These are phyloP conservation scores for Trametes elegans DNA, from an alignment of 768 basidiomycete species.

Conservation along the genomic window DNA sequence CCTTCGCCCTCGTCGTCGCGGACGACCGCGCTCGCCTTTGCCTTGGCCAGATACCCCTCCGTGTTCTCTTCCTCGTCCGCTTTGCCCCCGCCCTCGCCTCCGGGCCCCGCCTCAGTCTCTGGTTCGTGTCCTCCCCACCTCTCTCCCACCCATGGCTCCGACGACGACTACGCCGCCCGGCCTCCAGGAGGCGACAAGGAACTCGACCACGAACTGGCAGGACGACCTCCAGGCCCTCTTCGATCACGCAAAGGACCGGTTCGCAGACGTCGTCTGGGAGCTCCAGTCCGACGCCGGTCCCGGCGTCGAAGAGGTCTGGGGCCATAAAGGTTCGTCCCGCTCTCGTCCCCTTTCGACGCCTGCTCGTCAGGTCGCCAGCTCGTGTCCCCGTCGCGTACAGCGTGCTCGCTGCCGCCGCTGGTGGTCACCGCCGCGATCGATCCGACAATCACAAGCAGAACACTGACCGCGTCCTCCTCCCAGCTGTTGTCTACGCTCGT, in stretches of 20 bases:
- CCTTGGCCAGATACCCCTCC: conserved; percentile 2
- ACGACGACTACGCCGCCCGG: conserved; percentile 41
- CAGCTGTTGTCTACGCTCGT: conserved; percentile 92
- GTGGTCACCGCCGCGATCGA: neutral
- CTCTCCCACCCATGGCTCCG: conserved; percentile 18
- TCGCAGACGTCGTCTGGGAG: conserved; percentile 97
- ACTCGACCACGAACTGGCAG: conserved; percentile 77
- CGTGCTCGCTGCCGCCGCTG: neutral
- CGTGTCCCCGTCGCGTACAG: neutral
- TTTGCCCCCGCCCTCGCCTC: neutral
- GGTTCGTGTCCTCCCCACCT: neutral
- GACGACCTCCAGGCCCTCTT: conserved; percentile 77
- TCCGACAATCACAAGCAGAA: neutral
- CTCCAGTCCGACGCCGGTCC: conserved; percentile 47
- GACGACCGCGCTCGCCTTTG: neutral
- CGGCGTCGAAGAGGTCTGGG: conserved; percentile 66
- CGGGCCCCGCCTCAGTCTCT: conserved; percentile 1
- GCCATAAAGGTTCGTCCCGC: conserved; percentile 77
- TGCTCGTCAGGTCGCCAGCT: neutral
- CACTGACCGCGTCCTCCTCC: neutral
- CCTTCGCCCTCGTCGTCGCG: conserved; percentile 1
- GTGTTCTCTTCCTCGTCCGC: neutral
- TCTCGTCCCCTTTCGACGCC: neutral
- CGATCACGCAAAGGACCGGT: conserved; percentile 82
- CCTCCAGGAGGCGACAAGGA: conserved; percentile 61